Evolutionary conservation across 129 eudicot species (phyloP), one percentile per base, ranked within the genome.

Genomic region (Pseudognaphalium luteoalbum): DNA sequence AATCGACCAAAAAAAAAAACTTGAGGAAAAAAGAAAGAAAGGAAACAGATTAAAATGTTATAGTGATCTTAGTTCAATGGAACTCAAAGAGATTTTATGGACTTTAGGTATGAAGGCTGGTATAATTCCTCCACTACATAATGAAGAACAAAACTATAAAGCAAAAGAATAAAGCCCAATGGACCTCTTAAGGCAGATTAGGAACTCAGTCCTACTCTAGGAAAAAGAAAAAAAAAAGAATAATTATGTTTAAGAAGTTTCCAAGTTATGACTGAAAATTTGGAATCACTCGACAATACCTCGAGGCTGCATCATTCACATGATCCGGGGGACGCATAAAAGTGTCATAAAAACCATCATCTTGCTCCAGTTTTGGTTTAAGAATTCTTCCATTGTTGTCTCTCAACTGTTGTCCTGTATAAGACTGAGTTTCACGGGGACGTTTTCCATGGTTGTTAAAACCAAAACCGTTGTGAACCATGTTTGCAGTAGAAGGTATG

Each of bases 301-400:
- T 82, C 6, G 81, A 64, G 20, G 82, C 58, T 28, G 81, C 72
- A 70, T 81, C 79, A 71, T 74, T 81, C 65, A 70, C 79, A 65
- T 75, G 83, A 78, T 75, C 75, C 2, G 80, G 76, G 17, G 61
- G 67, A 30, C 76, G 51, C 20, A 78, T 59, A 70, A 76, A 42
- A 39, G 72, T 78, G 58, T 82, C 86, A 65, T 62, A 87, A 17
- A 76, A 64, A 57, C 66, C 70, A 17, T 82, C 80, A 42, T 84
- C 83, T 66, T 75, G 86, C 83, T 87, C 91, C 32, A 75, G 58
- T 82, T 87, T 84, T 17, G 88, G 93, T 58, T 68, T 81, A 59
- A 85, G 3, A 33, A 78, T 63, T 58, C 81, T 81, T 39, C 64
- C 39, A 63, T 83, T 78, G 52, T 73, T 70, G 56, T 80, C 85